Evolutionary conservation across 2,329 filamentous ascomycete species (phyloP).

Genomic region (Blastomyces parvus): DNA sequence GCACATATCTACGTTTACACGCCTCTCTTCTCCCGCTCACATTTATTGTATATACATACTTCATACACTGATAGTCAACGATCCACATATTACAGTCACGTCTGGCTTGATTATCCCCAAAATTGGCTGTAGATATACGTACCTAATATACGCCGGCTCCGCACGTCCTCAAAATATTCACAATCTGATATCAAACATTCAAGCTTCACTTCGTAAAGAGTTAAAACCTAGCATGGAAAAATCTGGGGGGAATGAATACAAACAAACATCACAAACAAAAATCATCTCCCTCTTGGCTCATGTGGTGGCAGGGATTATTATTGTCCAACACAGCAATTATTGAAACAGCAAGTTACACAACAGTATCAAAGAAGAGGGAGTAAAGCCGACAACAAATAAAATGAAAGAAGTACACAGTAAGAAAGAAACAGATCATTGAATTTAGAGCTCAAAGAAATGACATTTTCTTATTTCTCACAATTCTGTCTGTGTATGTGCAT

Average conservation of each 20-base stretch:
- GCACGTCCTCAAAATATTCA: neutral
- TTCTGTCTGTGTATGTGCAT: neutral
- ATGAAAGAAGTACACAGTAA: neutral
- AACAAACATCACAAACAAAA: neutral
- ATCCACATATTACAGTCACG: neutral
- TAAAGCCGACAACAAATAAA: neutral
- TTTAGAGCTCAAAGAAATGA: neutral
- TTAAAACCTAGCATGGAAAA: neutral
- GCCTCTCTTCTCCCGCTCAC: conserved; percentile 1
- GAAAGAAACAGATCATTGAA: neutral
- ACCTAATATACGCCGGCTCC: neutral
- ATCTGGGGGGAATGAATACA: neutral
- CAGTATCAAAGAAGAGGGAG: neutral
- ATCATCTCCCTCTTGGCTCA: neutral
- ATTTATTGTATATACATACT: conserved; percentile 14
- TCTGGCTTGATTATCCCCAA: neutral
- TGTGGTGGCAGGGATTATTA: neutral
- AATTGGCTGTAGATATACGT: neutral
- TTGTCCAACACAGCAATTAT: neutral
- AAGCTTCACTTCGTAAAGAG: no score
- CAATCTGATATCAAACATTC: neutral
- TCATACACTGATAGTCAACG: neutral
- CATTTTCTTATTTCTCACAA: neutral
- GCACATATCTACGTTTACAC: neutral
- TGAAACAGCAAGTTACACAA: neutral